phyloP scores from a whole-genome alignment of 495 filamentous ascomycete genomes.

The Rhypophila decipiens region DNA sequence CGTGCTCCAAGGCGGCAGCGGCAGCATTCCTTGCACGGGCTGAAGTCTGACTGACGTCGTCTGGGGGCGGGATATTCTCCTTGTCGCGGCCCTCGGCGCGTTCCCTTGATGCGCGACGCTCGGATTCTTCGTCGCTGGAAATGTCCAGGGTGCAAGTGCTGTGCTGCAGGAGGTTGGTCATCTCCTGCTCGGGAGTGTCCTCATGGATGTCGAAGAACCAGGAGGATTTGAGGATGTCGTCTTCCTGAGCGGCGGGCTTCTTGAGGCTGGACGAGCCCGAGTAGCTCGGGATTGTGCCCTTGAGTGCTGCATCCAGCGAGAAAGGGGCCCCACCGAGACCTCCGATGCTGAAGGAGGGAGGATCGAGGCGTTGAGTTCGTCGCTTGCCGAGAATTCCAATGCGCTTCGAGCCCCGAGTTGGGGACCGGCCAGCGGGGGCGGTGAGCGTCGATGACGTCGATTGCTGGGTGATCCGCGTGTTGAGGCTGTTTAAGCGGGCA shows the following conservation, averaged over 20 bases:
- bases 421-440: constrained; percentile 58
- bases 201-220: constrained; percentile 97
- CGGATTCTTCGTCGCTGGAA: constrained; percentile 58
- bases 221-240: constrained; percentile 48
- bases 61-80: constrained; percentile 83
- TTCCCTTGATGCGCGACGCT: constrained; percentile 47
- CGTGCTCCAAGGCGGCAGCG: constrained; percentile 4
- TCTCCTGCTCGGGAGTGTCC: constrained; percentile 80
- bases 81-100: constrained; percentile 61
- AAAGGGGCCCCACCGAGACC: constrained; percentile 49
- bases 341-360: constrained; percentile 45
- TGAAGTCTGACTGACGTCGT: constrained; percentile 48
- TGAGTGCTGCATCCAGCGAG: constrained; percentile 72
- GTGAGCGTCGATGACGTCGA: constrained; percentile 43
- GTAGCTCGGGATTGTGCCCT: constrained; percentile 57
- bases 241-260: constrained; percentile 8
- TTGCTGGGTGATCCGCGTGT: constrained; percentile 20
- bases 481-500: constrained; percentile 33
- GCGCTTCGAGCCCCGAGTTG: constrained; percentile 51
- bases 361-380: constrained; percentile 56
- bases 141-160: constrained; percentile 82
- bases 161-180: constrained; percentile 87
- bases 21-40: constrained; percentile 11
- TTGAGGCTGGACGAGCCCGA: constrained; percentile 23
- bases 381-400: constrained; percentile 56